These are phyloP conservation scores for Brassica cretica DNA, from an alignment of 345 rosid genomes.

Conservation along the genomic window DNA sequence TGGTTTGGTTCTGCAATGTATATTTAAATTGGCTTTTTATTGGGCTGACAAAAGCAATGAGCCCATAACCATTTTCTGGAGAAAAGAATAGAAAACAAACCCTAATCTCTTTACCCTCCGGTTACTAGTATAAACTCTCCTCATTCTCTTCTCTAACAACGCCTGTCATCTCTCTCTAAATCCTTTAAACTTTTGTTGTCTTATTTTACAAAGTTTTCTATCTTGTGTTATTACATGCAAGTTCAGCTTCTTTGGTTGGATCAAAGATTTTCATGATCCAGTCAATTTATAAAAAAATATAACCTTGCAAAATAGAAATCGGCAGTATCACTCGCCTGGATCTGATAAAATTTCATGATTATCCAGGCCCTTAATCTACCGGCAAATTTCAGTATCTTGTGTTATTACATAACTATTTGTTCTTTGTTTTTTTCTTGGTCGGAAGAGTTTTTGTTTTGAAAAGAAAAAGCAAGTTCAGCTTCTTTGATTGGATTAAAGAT, in stretches of 20 bases:
- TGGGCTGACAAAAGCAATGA: neutral
- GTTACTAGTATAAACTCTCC: neutral
- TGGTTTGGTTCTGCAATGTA: neutral
- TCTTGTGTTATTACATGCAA: neutral
- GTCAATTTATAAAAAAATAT: neutral
- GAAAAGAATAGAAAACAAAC: neutral
- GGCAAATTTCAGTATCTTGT: conserved; percentile 1
- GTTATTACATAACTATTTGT: no score
- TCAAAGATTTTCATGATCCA: neutral
- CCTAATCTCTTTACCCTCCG: conserved; percentile 11
- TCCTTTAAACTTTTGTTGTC: neutral
- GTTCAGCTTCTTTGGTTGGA: neutral
- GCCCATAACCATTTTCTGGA: conserved; percentile 1
- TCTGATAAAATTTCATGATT: conserved; percentile 27
- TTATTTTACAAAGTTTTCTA: neutral
- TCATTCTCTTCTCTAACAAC: neutral
- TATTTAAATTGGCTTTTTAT: neutral
- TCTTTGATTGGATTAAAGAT: conserved; percentile 29
- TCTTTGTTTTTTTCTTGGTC: neutral
- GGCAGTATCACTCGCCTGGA: conserved; percentile 44
- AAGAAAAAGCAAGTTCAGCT: conserved; percentile 32
- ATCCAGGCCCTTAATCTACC: conserved; percentile 43
- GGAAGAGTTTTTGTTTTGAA: no score
- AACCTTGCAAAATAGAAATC: neutral
- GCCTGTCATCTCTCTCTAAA: neutral